These are phyloP conservation scores for Solanum ossicruentum DNA, from an alignment of 257 asterid species.

Conservation along the genomic window DNA sequence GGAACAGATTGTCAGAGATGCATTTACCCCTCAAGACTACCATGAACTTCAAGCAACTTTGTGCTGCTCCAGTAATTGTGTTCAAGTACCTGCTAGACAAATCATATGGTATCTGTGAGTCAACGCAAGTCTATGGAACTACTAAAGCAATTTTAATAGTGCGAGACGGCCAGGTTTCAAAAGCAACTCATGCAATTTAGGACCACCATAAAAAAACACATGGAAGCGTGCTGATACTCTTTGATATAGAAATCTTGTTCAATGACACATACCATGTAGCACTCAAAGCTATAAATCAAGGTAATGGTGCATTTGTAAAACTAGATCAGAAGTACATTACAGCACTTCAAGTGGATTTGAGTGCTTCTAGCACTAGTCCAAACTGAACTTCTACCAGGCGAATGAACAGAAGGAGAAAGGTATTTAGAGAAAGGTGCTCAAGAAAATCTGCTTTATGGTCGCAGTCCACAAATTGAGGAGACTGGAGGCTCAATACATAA, in stretches of 20 bases:
- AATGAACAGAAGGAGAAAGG: background rate
- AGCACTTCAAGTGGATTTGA: background rate
- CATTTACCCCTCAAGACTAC: constrained; percentile 18
- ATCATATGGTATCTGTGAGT: background rate
- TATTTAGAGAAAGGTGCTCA: background rate
- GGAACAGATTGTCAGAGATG: constrained; percentile 15
- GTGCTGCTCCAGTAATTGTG: constrained; percentile 18
- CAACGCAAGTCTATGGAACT: background rate
- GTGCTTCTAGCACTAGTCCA: background rate
- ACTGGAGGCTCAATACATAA: background rate
- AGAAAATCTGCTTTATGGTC: background rate
- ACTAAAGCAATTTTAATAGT: background rate
- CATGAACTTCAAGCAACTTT: constrained; percentile 19
- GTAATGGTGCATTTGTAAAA: background rate
- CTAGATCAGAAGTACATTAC: background rate
- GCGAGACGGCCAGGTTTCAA: background rate
- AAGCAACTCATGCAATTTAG: background rate
- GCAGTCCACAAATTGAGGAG: background rate
- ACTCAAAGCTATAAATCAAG: background rate
- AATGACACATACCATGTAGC: background rate
- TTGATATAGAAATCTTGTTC: background rate
- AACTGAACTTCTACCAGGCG: background rate
- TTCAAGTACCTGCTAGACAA: constrained; percentile 64
- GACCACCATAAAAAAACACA: background rate
- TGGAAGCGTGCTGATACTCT: background rate